phyloP scores from a whole-genome alignment of 2,329 filamentous ascomycete genomes.

The Pleurostoma richardsiae region DNA sequence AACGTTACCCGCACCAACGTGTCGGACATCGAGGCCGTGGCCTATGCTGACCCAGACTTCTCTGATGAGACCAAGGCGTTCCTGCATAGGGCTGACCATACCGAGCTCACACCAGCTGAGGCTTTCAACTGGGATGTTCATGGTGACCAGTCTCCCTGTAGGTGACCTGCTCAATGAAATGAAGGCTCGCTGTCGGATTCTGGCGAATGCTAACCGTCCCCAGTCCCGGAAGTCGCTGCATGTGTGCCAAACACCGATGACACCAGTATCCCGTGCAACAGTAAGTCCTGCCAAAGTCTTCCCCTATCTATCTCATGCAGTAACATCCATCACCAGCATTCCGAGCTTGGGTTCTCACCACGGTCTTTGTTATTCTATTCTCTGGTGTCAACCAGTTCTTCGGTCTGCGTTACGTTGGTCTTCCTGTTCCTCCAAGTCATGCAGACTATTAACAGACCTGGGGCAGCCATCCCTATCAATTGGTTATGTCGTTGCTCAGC shows the following conservation, averaged over 20 bases:
- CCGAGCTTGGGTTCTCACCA: conserved; percentile 21
- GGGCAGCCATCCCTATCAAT: conserved; percentile 22
- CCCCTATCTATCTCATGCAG: no score
- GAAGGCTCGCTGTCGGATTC: neutral
- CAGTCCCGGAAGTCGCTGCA: conserved; percentile 28
- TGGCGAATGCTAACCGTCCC: neutral
- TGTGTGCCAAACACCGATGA: conserved; percentile 28
- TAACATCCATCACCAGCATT: conserved; percentile 12
- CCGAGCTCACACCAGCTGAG: conserved; percentile 24
- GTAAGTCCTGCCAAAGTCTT: conserved; percentile 9
- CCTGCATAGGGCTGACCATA: conserved; percentile 16
- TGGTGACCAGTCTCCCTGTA: conserved; percentile 29
- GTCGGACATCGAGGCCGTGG: conserved; percentile 3
- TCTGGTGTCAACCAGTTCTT: conserved; percentile 29
- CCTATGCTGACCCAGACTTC: conserved; percentile 6
- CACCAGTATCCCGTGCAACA: conserved; percentile 22
- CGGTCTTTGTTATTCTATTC: conserved; percentile 23
- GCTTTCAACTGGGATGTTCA: conserved; percentile 29
- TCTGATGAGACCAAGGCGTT: conserved; percentile 8
- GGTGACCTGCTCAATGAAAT: conserved; percentile 1
- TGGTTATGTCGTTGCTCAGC: conserved; percentile 25
- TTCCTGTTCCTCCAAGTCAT: conserved; percentile 12
- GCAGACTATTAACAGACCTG: neutral
- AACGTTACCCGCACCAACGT: conserved; percentile 1
- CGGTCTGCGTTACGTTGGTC: conserved; percentile 23